A percentile compares a stretch with the other conserved stretches of the same genome.
Evolutionary conservation across 2,329 filamentous ascomycete genomes (phyloP).

Genomic region (Fusarium nurragi): DNA sequence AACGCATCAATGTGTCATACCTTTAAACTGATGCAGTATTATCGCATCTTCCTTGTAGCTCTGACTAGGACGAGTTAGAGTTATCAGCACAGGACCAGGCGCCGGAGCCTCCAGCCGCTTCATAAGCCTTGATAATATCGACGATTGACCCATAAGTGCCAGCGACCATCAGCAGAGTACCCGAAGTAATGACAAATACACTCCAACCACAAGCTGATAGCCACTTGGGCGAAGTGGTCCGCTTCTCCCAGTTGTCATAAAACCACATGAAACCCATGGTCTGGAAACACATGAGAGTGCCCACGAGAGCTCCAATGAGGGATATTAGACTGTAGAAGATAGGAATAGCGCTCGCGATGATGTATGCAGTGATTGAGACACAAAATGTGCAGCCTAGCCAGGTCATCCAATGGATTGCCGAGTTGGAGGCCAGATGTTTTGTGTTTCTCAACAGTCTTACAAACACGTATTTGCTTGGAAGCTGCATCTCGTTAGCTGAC

Average conservation of each 20-base stretch:
- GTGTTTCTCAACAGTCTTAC: constrained; percentile 40
- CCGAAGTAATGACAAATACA: constrained; percentile 25
- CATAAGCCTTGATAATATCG: constrained; percentile 48
- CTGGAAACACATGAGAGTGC: constrained; percentile 45
- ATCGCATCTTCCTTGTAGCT: too few relatives aligned
- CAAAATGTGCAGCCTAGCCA: constrained; percentile 46
- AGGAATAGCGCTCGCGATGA: constrained; percentile 38
- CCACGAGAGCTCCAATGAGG: constrained; percentile 42
- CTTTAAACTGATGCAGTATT: too few relatives aligned
- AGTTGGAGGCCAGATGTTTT: constrained; percentile 44
- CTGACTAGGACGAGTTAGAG: constrained; percentile 47
- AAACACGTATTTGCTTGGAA: constrained; percentile 27
- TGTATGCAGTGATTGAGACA: constrained; percentile 41
- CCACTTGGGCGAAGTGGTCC: background rate
- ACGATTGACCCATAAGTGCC: constrained; percentile 58
- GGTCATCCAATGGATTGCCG: constrained; percentile 42
- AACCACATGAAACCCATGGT: constrained; percentile 46
- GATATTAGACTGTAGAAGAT: constrained; percentile 45
- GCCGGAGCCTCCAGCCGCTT: constrained; percentile 47
- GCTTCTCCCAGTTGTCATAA: constrained; percentile 42
- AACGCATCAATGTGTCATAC: too few relatives aligned
- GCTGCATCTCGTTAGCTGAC: background rate
- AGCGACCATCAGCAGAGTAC: constrained; percentile 53
- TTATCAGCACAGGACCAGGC: constrained; percentile 57
- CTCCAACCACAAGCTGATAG: constrained; percentile 10